These are phyloP conservation scores for Pythium aphanidermatum DNA, from an alignment of 352 stramenopile species.

Conservation along the genomic window DNA sequence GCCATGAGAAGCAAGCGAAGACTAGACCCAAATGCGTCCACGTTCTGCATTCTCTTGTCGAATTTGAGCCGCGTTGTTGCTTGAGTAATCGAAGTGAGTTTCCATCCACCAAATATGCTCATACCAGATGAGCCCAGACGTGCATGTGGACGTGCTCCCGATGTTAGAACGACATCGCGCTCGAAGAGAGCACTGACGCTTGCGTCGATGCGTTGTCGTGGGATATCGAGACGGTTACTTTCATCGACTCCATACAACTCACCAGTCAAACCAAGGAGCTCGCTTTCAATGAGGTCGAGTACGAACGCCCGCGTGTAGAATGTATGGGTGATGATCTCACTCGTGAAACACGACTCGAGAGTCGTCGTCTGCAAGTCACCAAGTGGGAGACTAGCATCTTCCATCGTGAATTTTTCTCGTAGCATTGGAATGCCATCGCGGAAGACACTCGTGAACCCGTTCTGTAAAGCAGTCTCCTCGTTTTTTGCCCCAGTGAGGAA, in stretches of 20 bases:
- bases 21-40: constrained; percentile 13
- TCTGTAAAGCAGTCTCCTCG: constrained; percentile 10
- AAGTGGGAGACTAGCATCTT: constrained; percentile 6
- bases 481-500: constrained; percentile 8
- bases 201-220: constrained; percentile 9
- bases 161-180: constrained; percentile 15
- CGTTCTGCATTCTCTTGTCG: constrained; percentile 22
- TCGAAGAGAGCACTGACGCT: constrained; percentile 7
- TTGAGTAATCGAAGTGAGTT: constrained; percentile 13
- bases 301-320: constrained; percentile 30
- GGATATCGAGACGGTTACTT: background rate
- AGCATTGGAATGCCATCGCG: constrained; percentile 17
- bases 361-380: constrained; percentile 14
- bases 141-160: constrained; percentile 8
- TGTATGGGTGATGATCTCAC: constrained; percentile 10
- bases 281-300: constrained; percentile 21
- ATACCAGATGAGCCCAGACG: constrained; percentile 1
- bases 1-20: constrained; percentile 27
- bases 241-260: constrained; percentile 4
- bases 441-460: constrained; percentile 23
- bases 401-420: constrained; percentile 10
- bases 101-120: constrained; percentile 6
- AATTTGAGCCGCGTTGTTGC: constrained; percentile 13
- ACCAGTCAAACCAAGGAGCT: background rate
- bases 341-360: constrained; percentile 24